These are phyloP conservation scores for Neurospora cerealis DNA, from an alignment of 495 filamentous ascomycete species.

Conservation along the genomic window DNA sequence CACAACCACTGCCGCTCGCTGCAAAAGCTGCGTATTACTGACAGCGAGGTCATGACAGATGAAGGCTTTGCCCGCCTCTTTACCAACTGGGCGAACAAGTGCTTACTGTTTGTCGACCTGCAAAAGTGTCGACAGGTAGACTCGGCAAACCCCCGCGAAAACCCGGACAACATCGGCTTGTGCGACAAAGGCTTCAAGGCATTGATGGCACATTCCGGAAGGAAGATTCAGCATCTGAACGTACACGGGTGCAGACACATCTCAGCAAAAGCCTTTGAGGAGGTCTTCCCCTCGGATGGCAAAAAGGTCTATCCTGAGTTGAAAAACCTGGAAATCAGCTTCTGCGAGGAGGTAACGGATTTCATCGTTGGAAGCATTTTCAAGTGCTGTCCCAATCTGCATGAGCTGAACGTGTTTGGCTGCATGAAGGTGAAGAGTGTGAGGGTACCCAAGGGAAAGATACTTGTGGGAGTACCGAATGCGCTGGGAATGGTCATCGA, in stretches of 20 bases:
- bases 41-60: slow-evolving; percentile 66
- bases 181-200: slow-evolving; percentile 63
- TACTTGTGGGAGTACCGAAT: slow-evolving; percentile 68
- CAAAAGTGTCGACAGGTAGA: slow-evolving; percentile 66
- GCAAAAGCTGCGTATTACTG: slow-evolving; percentile 64
- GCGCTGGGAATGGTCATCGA: slow-evolving; percentile 49
- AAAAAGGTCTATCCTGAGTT: slow-evolving; percentile 52
- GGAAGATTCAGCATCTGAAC: slow-evolving; percentile 50
- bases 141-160: slow-evolving; percentile 39
- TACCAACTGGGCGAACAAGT: slow-evolving; percentile 59
- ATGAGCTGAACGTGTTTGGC: slow-evolving; percentile 69
- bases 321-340: slow-evolving; percentile 63
- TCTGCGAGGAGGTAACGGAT: slow-evolving; percentile 66
- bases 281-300: slow-evolving; percentile 48
- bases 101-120: slow-evolving; percentile 59
- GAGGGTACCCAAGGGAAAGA: slow-evolving; percentile 59
- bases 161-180: slow-evolving; percentile 57
- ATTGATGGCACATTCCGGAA: slow-evolving; percentile 76
- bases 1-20: slow-evolving; percentile 58
- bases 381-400: slow-evolving; percentile 58
- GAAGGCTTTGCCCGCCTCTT: slow-evolving; percentile 62
- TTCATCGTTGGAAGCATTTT: slow-evolving; percentile 65
- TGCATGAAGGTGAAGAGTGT: slow-evolving; percentile 71
- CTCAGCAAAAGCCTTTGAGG: slow-evolving; percentile 51
- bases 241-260: slow-evolving; percentile 75